phyloP scores from a whole-genome alignment of 192 early-diverging fungal species.

The Entomortierella beljakovae region DNA sequence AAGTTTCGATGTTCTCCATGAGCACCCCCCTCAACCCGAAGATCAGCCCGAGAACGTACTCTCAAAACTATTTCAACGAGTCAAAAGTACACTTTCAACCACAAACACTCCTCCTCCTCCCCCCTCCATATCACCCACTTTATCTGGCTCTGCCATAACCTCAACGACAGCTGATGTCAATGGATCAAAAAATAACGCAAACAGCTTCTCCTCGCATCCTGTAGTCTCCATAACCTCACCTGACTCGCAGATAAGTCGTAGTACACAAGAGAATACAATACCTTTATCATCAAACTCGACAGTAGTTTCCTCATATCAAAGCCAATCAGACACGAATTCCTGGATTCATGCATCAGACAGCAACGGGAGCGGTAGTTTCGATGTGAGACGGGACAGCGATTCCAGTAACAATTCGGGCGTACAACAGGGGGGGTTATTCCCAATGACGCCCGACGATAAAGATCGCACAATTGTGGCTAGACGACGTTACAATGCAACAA shows the following conservation, averaged over 20 bases:
- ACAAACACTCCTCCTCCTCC: neutral
- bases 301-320: neutral
- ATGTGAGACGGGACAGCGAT: neutral
- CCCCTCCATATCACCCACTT: neutral
- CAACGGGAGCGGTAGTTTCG: neutral
- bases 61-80: slow-evolving; percentile 65
- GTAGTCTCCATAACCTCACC: neutral
- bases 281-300: neutral
- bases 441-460: slow-evolving; percentile 8
- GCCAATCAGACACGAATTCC: slow-evolving; percentile 14
- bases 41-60: slow-evolving; percentile 61
- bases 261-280: neutral
- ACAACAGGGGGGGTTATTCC: neutral
- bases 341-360: slow-evolving; percentile 13
- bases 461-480: slow-evolving; percentile 12
- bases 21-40: slow-evolving; percentile 33
- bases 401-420: neutral
- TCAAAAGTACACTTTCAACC: slow-evolving; percentile 58
- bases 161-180: neutral
- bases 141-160: neutral
- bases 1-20: slow-evolving; percentile 46
- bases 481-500: neutral
- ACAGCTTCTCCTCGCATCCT: neutral
- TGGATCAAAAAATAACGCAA: neutral
- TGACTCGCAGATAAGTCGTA: neutral